Percentiles rank a stretch among this genome's conserved stretches.
Conservation (phyloP, 805 yeast genomes). For the Candida endomychidarum region DNA sequence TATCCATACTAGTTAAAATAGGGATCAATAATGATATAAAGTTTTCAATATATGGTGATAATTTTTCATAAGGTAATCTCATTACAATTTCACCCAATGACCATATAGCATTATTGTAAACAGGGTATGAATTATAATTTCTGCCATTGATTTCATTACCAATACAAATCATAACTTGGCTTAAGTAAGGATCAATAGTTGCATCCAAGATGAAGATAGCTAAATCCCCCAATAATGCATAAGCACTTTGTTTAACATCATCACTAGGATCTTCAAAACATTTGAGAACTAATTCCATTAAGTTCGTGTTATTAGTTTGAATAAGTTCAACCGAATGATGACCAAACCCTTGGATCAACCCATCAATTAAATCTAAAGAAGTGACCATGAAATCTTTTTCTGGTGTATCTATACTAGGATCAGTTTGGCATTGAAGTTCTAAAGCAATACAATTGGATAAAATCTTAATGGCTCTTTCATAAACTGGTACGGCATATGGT, state of each 20-base stretch:
- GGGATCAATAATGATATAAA: constrained; percentile 58
- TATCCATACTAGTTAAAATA: constrained; percentile 53
- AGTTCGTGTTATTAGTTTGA: constrained; percentile 29
- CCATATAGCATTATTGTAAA: constrained; percentile 91
- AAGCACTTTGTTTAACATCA: constrained; percentile 93
- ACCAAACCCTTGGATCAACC: constrained; percentile 86
- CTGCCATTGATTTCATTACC: constrained; percentile 64
- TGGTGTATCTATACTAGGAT: constrained; percentile 71
- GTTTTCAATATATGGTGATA: constrained; percentile 53
- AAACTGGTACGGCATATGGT: constrained; percentile 86
- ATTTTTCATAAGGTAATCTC: constrained; percentile 45
- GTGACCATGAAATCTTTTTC: constrained; percentile 91
- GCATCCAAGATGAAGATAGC: constrained; percentile 56
- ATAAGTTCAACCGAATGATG: constrained; percentile 58
- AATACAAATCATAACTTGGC: constrained; percentile 60
- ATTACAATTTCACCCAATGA: constrained; percentile 84
- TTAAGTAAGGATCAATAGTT: constrained; percentile 47
- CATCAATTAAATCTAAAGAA: constrained; percentile 86
- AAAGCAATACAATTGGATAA: constrained; percentile 65
- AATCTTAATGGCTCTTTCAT: constrained; percentile 72
- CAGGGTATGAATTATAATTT: constrained; percentile 53
- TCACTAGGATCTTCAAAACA: constrained; percentile 73
- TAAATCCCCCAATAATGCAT: constrained; percentile 88
- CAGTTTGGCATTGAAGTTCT: constrained; percentile 60
- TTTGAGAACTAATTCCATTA: constrained; percentile 62